Base-by-base conservation (phyloP, 139 green algal genomes). In the Chlamydomonas sp. region DNA sequence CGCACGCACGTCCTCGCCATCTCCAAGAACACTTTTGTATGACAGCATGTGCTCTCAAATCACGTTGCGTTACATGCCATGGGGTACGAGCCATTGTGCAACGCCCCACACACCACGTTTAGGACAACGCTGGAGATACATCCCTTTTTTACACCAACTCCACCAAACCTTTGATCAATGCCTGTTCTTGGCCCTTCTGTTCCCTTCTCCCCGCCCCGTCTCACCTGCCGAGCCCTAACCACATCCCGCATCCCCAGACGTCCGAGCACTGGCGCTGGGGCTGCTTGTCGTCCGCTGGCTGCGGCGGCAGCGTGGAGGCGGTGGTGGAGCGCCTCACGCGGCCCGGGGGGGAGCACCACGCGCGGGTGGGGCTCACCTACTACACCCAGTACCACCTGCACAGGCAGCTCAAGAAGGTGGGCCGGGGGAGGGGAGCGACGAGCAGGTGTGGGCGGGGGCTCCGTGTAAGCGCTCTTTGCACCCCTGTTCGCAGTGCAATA, bases 241-340 rank as follows among this genome's bases (percentile, higher is more conserved):
- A 49, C 31, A 49, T 49, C 0, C 31, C 31, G 31, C 31, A 49
- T 49, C 14, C 69, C 31, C 67, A 89, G 83, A 98, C 95, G 2
- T 88, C 96, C 1, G 94, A 99, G 88, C 97, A 99, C 91, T 98
- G 95, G 93, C 91, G 91, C 49, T 99, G 97, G 97, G 97, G 97
- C 31, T 74, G 74, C 5, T 89, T 98, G 79, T 89, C 89, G 7
- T 18, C 31, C 31, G 31, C 31, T 49, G 31, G 31, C 31, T 49
- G 31, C 31, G 31, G 31, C 31, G 31, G 62, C 5, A 85, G 93
- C 63, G 93, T 80, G 3, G 60, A 80, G 17, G 86, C 95, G 79
- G 63, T 91, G 74, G 78, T 98, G 64, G 85, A 93, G 8, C 88
- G 93, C 9, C 89, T 99, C 17, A 94, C 91, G 0, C 67, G 79